These are phyloP conservation scores for Boletales sp. DNA, from an alignment of 768 basidiomycete genomes.

Conservation along the genomic window DNA sequence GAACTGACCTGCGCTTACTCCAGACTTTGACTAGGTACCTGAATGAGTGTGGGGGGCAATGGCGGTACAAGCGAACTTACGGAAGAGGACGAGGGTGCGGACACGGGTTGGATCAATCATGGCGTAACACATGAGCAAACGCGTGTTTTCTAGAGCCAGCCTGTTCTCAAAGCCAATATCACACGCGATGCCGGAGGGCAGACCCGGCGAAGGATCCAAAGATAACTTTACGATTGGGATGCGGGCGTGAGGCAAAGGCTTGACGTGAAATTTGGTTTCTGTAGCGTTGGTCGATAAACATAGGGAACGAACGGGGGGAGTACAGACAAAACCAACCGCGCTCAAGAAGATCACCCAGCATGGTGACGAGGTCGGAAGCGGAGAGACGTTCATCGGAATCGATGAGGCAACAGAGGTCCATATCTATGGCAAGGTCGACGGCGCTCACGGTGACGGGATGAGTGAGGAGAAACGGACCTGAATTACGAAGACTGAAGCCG, in stretches of 20 bases:
- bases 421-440: slow-evolving; percentile 54
- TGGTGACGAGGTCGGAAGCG: slow-evolving; percentile 88
- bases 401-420: slow-evolving; percentile 97
- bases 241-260: slow-evolving; percentile 91
- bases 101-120: slow-evolving; percentile 94
- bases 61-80: slow-evolving; percentile 54
- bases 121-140: slow-evolving; percentile 94
- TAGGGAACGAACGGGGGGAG: slow-evolving; percentile 1
- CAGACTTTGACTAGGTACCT: slow-evolving; percentile 85
- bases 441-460: background rate
- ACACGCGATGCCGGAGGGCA: slow-evolving; percentile 88
- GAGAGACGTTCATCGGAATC: slow-evolving; percentile 78
- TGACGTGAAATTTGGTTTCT: slow-evolving; percentile 97
- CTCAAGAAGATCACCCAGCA: slow-evolving; percentile 90
- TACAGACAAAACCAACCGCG: slow-evolving; percentile 57
- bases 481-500: slow-evolving; percentile 94
- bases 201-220: slow-evolving; percentile 77
- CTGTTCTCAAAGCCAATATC: slow-evolving; percentile 99
- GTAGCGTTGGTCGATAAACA: slow-evolving; percentile 12
- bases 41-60: slow-evolving; percentile 8
- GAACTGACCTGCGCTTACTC: slow-evolving; percentile 82
- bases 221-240: slow-evolving; percentile 99
- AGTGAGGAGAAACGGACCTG: slow-evolving; percentile 50
- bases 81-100: slow-evolving; percentile 90
- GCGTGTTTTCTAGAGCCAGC: slow-evolving; percentile 94